Evolutionary conservation across 768 basidiomycete genomes (phyloP), one percentile per base, ranked within the genome.

Genomic region (Hysterangium stoloniferum): DNA sequence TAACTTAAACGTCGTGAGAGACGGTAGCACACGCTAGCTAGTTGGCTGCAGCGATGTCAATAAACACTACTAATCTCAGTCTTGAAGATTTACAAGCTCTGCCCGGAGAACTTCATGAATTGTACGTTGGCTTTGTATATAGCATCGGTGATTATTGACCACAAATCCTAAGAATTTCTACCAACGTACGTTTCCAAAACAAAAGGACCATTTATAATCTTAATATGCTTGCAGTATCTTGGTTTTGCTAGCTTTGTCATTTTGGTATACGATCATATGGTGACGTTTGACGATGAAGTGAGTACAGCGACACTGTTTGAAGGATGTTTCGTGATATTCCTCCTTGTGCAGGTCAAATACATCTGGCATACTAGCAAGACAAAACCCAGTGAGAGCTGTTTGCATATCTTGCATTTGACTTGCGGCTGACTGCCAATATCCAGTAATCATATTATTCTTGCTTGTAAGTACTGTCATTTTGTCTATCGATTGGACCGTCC

Each of bases 281-380:
- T 51, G 20, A 51, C 40, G 37, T 51, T 51, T 19, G 22, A 28
- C 31, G 49, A 51, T 43, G 49, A 51, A 31, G 49, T 51, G 37
- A 13, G 49, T 42, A 5, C 11, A 1, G 35, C 19, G 17, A 15
- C 17, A n/a, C n/a, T n/a, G 4, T 15, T 36, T 31, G 36, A 20
- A 9, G 15, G 6, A 44, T 8, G 15, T 22, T n/a, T 25, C 22
- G 22, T 22, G 38, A 11, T 24, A 27, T 45, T 24, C 9, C 9
- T 2, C 15, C n/a, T 6, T 24, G 9, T n/a, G 3, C 13, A 51
- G 49, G 38, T 51, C 15, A 37, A n/a, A 28, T 51, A 51, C 28
- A 43, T 51, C 17, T 51, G 49, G 49, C 20, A 25, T 29, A n/a
- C n/a, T n/a, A 32, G 37, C 17, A 15, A 38, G 12, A 51, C 40